phyloP scores from a whole-genome alignment of 2,329 filamentous ascomycete genomes.

The Aulographum hederae region DNA sequence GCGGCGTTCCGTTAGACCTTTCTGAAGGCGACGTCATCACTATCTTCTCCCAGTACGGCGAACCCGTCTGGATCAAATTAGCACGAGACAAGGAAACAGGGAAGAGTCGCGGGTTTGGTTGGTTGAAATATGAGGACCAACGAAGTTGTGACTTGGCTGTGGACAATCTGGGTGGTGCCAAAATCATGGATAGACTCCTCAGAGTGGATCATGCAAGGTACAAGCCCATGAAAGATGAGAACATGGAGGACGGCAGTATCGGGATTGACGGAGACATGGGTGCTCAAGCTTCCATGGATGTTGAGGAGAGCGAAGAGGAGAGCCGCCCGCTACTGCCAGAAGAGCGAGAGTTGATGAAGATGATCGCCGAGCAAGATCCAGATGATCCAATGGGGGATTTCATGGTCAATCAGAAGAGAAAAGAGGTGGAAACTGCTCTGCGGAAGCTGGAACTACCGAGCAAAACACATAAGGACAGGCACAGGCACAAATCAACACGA shows the following conservation, averaged over 20 bases:
- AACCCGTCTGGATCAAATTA: conserved; percentile 84
- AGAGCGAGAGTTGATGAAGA: conserved; percentile 56
- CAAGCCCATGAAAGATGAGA: conserved; percentile 60
- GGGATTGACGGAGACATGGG: too few relatives aligned
- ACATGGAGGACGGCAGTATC: too few relatives aligned
- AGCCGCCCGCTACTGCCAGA: conserved; percentile 50
- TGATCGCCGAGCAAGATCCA: conserved; percentile 72
- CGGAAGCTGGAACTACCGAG: conserved; percentile 33
- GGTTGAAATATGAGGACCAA: conserved; percentile 97
- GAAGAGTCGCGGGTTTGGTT: conserved; percentile 86
- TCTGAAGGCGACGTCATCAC: conserved; percentile 91
- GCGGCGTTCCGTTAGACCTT: conserved; percentile 78
- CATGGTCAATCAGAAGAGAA: conserved; percentile 77
- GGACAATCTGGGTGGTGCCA: conserved; percentile 81
- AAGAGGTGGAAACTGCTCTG: conserved; percentile 60
- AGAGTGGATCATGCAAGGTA: conserved; percentile 89
- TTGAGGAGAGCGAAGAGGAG: conserved; percentile 22
- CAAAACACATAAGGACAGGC: too few relatives aligned
- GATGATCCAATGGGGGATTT: conserved; percentile 97
- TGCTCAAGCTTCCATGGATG: too few relatives aligned
- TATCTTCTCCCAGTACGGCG: conserved; percentile 93
- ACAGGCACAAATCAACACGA: too few relatives aligned
- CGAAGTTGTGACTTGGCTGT: conserved; percentile 89
- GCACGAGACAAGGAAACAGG: conserved; percentile 91
- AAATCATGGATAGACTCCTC: conserved; percentile 60